Evolutionary conservation across 1,139 yeast species (phyloP).

Genomic region (Suhomyces choctaworum): DNA sequence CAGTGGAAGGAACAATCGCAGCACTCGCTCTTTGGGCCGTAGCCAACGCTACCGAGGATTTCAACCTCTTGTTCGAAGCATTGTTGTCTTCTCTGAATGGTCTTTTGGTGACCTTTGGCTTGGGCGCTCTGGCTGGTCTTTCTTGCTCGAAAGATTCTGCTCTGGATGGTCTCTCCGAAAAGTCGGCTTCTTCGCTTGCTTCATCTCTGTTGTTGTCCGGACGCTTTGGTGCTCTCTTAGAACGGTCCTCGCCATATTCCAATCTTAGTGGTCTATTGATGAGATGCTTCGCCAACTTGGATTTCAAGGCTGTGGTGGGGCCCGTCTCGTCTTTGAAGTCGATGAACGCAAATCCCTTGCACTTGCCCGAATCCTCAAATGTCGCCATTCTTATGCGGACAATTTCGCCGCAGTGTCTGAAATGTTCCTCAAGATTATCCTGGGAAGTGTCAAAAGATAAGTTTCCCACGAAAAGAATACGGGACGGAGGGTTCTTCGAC

Average conservation of each 20-base stretch:
- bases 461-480: conserved; percentile 90
- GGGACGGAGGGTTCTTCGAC: conserved; percentile 80
- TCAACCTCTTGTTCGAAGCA: conserved; percentile 46
- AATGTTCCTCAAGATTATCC: conserved; percentile 73
- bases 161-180: conserved; percentile 13
- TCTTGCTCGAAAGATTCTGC: conserved; percentile 2
- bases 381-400: conserved; percentile 90
- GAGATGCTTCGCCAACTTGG: conserved; percentile 64
- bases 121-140: conserved; percentile 4
- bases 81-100: conserved; percentile 17
- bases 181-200: conserved; percentile 48
- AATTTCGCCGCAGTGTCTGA: conserved; percentile 78
- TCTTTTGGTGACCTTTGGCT: conserved; percentile 20
- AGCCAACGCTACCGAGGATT: conserved; percentile 87
- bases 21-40: conserved; percentile 87
- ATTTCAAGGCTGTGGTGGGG: conserved; percentile 79
- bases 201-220: conserved; percentile 1
- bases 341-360: conserved; percentile 93
- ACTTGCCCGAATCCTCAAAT: conserved; percentile 91
- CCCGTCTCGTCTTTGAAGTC: conserved; percentile 82
- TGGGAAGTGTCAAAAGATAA: conserved; percentile 91
- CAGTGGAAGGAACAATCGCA: conserved; percentile 87
- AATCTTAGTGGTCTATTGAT: conserved; percentile 77
- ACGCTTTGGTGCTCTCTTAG: conserved; percentile 62
- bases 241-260: conserved; percentile 95